Evolutionary conservation across 192 early-diverging fungal species (phyloP), one percentile per base, ranked within the genome.

Genomic region (Coemansia reversa): DNA sequence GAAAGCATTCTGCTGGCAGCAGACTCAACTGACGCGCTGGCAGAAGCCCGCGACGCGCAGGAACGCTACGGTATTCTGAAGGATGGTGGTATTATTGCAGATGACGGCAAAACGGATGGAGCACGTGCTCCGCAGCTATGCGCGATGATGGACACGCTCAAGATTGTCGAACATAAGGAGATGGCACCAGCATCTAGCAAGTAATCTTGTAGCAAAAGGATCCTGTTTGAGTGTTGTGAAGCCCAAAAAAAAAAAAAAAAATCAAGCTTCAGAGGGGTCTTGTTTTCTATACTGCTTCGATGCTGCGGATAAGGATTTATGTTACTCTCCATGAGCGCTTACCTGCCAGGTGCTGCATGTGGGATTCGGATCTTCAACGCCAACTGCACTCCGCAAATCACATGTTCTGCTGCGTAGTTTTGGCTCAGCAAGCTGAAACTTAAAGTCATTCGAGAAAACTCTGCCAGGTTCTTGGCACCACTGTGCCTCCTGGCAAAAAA

Each of bases 1-100:
- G 89, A 92, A 61, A 87, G 79, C 22, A 90, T 93, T n/a, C 84
- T 93, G 66, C 39, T 73, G 39, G 67, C 75, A 18, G 79, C 79
- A 14, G 51, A 81, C 39, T 22, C 70, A 4, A 76, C 79, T 2
- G 74, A 81, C 27, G 27, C 72, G 59, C 39, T 81, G 52, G 42
- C 66, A 1, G 79, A 81, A 25, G 79, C 79, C 19, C 25, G 64
- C 18, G 66, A 76, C 1, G 74, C 79, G 5, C 79, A 81, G 74
- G 59, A 53, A 45, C 71, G 75, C 19, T 77, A 82, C 20, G 69
- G 68, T 4, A 45, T 49, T 18, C 54, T 56, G 7, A 30, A 42
- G 22, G 63, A 28, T 16, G 39, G 55, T 56, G 62, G 51, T 51
- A 25, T 49, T 19, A 27, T 39, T 16, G 12, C 39, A 45, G 39